Evolutionary conservation across 768 basidiomycete genomes (phyloP).

Genomic region (Naganishia antarctica): DNA sequence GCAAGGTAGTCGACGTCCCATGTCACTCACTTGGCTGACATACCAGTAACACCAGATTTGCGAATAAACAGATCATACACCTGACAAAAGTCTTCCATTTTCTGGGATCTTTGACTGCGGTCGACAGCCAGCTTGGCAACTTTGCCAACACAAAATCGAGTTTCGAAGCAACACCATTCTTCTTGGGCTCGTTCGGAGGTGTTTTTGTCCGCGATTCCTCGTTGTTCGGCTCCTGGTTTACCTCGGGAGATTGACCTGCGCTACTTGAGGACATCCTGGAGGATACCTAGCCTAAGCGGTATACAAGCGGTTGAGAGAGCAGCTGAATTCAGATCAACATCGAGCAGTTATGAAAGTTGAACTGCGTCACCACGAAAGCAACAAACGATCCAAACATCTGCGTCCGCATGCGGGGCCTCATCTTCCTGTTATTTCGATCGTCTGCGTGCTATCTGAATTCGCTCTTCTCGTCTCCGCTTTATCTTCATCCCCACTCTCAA

Average conservation of each 20-base stretch:
- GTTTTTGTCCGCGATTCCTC: not conserved
- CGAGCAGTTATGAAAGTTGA: no score
- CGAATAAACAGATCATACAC: conserved; percentile 41
- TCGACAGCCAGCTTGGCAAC: not conserved
- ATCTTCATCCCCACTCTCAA: no score
- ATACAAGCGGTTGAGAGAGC: not conserved
- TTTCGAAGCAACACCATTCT: not conserved
- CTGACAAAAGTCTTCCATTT: conserved; percentile 47
- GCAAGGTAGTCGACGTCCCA: not conserved
- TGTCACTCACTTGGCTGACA: conserved; percentile 33
- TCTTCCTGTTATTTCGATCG: no score
- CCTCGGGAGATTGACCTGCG: not conserved
- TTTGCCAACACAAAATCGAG: not conserved
- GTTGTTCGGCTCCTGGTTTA: not conserved
- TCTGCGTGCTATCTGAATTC: no score
- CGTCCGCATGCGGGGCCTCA: not conserved
- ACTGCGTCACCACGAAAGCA: no score
- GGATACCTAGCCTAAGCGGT: not conserved
- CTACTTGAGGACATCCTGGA: not conserved
- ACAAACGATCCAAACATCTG: not conserved
- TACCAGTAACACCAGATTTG: conserved; percentile 40
- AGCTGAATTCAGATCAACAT: no score
- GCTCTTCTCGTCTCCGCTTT: no score
- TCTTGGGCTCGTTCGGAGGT: not conserved
- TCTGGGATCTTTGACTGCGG: conserved; percentile 27